Conservation (phyloP, 2,329 filamentous ascomycete genomes). For the Metarhizium brunneum region DNA sequence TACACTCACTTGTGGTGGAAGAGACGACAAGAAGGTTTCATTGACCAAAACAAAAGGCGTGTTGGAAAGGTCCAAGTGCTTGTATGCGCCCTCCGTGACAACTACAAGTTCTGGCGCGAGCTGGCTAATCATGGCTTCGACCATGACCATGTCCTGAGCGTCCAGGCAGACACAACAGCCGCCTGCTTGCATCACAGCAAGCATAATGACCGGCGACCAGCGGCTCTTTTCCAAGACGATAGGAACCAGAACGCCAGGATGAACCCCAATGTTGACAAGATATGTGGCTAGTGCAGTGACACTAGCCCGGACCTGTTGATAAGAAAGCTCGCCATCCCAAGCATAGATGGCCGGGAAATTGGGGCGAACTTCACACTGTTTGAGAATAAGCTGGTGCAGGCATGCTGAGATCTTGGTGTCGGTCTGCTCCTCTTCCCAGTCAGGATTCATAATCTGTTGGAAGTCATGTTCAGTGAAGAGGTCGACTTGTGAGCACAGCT, state of each 20-base stretch:
- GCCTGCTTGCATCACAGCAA: constrained; percentile 56
- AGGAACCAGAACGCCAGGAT: constrained; percentile 48
- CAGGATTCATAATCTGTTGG: constrained; percentile 44
- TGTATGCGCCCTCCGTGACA: constrained; percentile 32
- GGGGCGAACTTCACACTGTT: constrained; percentile 27
- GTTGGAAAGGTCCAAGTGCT: constrained; percentile 28
- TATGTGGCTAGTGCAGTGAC: constrained; percentile 30
- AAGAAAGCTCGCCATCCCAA: constrained; percentile 36
- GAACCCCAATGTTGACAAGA: constrained; percentile 41
- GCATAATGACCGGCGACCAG: constrained; percentile 58
- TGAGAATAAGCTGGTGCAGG: constrained; percentile 35
- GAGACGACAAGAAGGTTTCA: constrained; percentile 27
- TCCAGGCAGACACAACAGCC: constrained; percentile 43
- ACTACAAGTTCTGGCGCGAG: constrained; percentile 35
- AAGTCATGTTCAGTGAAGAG: constrained; percentile 47
- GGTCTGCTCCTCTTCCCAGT: constrained; percentile 29
- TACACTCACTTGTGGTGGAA: constrained; percentile 20
- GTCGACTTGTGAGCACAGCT: constrained; percentile 35
- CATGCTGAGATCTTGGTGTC: constrained; percentile 30
- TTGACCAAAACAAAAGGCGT: constrained; percentile 33
- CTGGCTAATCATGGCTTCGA: constrained; percentile 31
- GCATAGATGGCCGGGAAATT: constrained; percentile 32
- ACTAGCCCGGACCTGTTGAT: constrained; percentile 27
- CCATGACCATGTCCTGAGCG: constrained; percentile 30
- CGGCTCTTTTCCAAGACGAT: constrained; percentile 62